Evolutionary conservation across 495 filamentous ascomycete species (phyloP), one percentile per base, ranked within the genome.

Genomic region (Bryoglossum gracile): DNA sequence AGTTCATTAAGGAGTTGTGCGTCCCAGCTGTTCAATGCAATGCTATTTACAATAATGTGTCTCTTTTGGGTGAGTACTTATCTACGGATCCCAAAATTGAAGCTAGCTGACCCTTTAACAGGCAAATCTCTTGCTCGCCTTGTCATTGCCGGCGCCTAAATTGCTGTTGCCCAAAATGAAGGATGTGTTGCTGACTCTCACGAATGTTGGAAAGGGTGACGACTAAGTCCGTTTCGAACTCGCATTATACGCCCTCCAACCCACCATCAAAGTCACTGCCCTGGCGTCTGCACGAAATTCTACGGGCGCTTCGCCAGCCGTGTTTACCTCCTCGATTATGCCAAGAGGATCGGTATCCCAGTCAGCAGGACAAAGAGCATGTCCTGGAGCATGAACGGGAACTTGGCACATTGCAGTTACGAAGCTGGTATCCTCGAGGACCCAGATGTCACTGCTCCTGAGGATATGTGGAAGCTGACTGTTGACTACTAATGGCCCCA

Each of bases 1-100:
- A 90, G 65, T 90, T 95, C 56, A 78, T 94, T 56, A 83, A 90
- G 58, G 76, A 94, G 70, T 74, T 95, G 11, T 87, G 88, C 70
- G 91, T 84, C 78, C 84, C 78, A 42, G 91, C 91, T 47, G 80
- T 95, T 57, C 83, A 84, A 62, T 89, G 84, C 77, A 91, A 92
- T 59, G 87, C 87, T 58, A 80, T 87, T 64, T 92, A 89, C 68
- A 87, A 95, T 72, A 81, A 83, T 58, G 73, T 81, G 46, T 89
- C 89, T 70, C 79, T 89, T 38, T 73, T 89, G 23, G 87, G 81
- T 65, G 71, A 36, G 59, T 32, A 4, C 30, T 35, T 8, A n/a
- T 18, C 17, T 21, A 3, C 13, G 16, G 4, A 1, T 32, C 23
- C 23, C 8, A 3, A 25, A 16, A n/a, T 8, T 11, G 4, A 16